These are phyloP conservation scores for Emericellopsis cladophorae DNA, from an alignment of 2,329 filamentous ascomycete genomes.

Conservation along the genomic window DNA sequence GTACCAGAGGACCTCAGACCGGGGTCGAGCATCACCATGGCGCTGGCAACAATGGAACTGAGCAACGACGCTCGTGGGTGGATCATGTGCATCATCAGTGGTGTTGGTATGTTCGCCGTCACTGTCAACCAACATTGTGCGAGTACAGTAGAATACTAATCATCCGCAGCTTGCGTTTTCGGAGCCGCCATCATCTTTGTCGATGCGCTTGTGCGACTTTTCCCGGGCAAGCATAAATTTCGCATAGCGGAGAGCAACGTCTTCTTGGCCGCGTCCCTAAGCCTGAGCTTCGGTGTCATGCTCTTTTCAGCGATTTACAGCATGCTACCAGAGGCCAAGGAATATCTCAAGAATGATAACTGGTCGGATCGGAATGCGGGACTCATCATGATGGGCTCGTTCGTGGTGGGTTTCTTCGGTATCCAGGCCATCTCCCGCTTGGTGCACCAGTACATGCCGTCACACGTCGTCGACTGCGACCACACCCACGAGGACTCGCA, in stretches of 20 bases:
- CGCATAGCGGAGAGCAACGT: constrained; percentile 78
- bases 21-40: constrained; percentile 20
- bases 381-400: constrained; percentile 55
- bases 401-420: constrained; percentile 59
- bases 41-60: constrained; percentile 22
- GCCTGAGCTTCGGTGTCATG: constrained; percentile 93
- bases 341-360: constrained; percentile 59
- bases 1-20: too few species aligned
- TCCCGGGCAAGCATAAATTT: constrained; percentile 67
- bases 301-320: constrained; percentile 85
- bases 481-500: constrained; percentile 50
- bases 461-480: constrained; percentile 70
- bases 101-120: constrained; percentile 39
- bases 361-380: constrained; percentile 55
- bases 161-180: constrained; percentile 44
- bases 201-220: constrained; percentile 60
- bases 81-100: constrained; percentile 82
- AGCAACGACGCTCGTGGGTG: constrained; percentile 83
- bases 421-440: constrained; percentile 63
- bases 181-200: constrained; percentile 80
- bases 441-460: constrained; percentile 62
- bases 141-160: too few species aligned
- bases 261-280: constrained; percentile 80
- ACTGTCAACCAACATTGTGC: background rate
- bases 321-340: constrained; percentile 80